phyloP scores from a whole-genome alignment of 2,329 filamentous ascomycete genomes.

The Chrysoporthe austroafricana region DNA sequence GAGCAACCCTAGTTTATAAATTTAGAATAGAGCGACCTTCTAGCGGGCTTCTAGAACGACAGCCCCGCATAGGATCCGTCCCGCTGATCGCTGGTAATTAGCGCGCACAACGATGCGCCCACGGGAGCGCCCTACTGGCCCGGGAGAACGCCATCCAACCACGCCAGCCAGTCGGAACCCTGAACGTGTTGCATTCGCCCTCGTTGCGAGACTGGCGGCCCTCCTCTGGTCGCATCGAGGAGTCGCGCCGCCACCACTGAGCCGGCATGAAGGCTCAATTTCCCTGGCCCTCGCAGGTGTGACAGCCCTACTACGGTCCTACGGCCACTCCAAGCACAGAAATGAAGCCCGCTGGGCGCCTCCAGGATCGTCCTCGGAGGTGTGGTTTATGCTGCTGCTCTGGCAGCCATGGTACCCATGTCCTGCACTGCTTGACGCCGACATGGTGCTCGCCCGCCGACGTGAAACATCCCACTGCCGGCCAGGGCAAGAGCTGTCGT shows the following conservation, averaged over 20 bases:
- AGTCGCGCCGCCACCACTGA: background rate
- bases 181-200: background rate
- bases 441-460: background rate
- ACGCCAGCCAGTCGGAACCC: background rate
- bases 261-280: conserved; percentile 7
- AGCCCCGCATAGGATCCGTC: background rate
- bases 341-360: background rate
- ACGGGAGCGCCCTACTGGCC: background rate
- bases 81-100: conserved; percentile 3
- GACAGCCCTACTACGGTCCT: background rate
- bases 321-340: background rate
- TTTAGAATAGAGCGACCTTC: background rate
- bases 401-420: conserved; percentile 1
- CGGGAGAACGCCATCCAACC: background rate
- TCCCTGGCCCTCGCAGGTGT: background rate
- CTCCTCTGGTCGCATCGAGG: background rate
- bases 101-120: background rate
- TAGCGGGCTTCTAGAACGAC: conserved; percentile 12
- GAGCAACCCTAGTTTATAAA: background rate
- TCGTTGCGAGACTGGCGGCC: background rate
- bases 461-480: conserved; percentile 6
- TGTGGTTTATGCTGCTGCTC: background rate
- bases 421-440: background rate
- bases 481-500: background rate
- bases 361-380: background rate